phyloP scores from a whole-genome alignment of 805 yeast genomes.

The Metschnikowia colocasiae region DNA sequence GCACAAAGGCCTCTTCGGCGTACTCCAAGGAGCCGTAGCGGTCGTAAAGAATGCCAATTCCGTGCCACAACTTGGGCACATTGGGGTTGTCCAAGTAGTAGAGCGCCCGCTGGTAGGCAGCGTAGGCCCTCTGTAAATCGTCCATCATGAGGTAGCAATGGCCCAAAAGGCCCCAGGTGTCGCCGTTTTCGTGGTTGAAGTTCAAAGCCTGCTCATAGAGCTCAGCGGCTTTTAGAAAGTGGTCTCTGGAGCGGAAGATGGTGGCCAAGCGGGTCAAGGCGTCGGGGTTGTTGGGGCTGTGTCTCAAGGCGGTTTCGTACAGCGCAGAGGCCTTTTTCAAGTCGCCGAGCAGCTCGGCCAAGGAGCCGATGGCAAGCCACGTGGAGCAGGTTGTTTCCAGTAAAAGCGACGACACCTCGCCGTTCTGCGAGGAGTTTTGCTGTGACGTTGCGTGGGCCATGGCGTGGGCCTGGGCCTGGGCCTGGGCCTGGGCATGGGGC shows the following conservation, averaged over 20 bases:
- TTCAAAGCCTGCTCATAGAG: constrained; percentile 83
- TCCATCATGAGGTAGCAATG: constrained; percentile 97
- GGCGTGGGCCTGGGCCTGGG: constrained; percentile 14
- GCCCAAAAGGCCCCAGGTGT: constrained; percentile 94
- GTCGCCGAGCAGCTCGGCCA: constrained; percentile 87
- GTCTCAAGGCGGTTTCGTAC: constrained; percentile 82
- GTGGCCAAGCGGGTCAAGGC: constrained; percentile 85
- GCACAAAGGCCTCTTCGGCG: constrained; percentile 97
- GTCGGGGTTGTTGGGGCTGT: constrained; percentile 80
- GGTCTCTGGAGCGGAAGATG: constrained; percentile 82
- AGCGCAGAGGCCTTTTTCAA: constrained; percentile 85
- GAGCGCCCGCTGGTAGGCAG: constrained; percentile 94
- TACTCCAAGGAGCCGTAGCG: constrained; percentile 94
- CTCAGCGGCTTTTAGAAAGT: constrained; percentile 92
- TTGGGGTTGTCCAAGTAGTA: constrained; percentile 88
- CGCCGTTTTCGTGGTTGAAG: constrained; percentile 83
- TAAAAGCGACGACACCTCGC: constrained; percentile 16
- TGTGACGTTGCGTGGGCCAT: constrained; percentile 14
- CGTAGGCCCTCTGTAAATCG: constrained; percentile 91
- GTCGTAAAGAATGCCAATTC: constrained; percentile 94
- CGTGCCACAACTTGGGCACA: constrained; percentile 98
- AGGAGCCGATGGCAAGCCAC: constrained; percentile 84
- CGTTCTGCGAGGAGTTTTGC: constrained; percentile 7
- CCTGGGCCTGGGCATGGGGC: constrained; percentile 17
- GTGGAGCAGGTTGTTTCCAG: constrained; percentile 68